Evolutionary conservation across 2,329 filamentous ascomycete genomes (phyloP).

Genomic region (Colletotrichum caudatum): DNA sequence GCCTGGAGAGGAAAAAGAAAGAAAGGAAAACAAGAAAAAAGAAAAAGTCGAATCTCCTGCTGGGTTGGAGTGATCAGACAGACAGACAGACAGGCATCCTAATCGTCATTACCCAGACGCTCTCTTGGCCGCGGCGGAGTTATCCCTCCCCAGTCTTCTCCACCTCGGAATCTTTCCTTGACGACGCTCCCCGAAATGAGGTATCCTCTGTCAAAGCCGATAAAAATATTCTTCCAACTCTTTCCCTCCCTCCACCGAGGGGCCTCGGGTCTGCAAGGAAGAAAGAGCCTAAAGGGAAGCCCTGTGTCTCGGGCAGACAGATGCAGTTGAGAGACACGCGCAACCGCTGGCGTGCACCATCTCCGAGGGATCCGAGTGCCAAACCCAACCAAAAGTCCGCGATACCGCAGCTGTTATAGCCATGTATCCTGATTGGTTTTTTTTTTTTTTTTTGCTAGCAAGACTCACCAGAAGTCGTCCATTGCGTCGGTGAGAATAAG

Average conservation of each 20-base stretch:
- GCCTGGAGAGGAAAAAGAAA: not conserved
- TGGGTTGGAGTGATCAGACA: not conserved
- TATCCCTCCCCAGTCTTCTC: conserved; percentile 27
- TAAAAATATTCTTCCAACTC: conserved; percentile 6
- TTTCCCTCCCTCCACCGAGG: not conserved
- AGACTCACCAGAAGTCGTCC: not conserved
- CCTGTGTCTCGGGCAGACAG: conserved; percentile 27
- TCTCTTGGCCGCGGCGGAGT: conserved; percentile 24
- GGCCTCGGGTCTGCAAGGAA: conserved; percentile 21
- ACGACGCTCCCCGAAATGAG: conserved; percentile 38
- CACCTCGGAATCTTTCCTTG: conserved; percentile 32
- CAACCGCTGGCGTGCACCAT: conserved; percentile 28
- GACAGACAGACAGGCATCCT: not conserved
- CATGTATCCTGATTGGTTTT: conserved; percentile 11
- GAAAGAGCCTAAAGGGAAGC: conserved; percentile 5
- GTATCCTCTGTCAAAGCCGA: not conserved
- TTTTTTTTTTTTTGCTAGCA: not conserved
- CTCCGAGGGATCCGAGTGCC: conserved; percentile 41
- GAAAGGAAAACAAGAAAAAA: not conserved
- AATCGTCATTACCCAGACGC: conserved; percentile 9
- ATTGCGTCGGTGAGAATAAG: conserved; percentile 36
- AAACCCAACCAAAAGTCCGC: conserved; percentile 31
- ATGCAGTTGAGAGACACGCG: conserved; percentile 24
- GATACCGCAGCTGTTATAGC: conserved; percentile 35
- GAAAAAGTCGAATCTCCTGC: not conserved